Evolutionary conservation across 208 protist genomes (phyloP).

Genomic region (Trypanosoma brucei): DNA sequence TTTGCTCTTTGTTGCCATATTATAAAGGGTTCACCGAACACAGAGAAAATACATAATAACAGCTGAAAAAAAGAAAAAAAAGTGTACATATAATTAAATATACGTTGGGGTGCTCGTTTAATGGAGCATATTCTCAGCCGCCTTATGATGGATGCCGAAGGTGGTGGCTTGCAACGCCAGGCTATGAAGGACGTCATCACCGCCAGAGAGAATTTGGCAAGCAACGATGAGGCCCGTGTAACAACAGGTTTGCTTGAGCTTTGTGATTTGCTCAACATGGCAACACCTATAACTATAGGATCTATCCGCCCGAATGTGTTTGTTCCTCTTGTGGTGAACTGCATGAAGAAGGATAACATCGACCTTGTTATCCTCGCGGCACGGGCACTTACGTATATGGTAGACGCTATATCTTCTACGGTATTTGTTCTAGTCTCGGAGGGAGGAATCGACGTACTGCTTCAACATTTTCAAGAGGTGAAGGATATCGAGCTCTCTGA

Average conservation of each 20-base stretch:
- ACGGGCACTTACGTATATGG: constrained; percentile 86
- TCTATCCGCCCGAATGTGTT: constrained; percentile 61
- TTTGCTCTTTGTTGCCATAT: too few relatives aligned
- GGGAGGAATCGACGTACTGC: constrained; percentile 59
- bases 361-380: constrained; percentile 88
- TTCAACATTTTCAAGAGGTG: constrained; percentile 79
- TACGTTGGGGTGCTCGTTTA: neutral
- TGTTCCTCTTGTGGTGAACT: constrained; percentile 60
- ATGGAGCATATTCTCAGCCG: constrained; percentile 36
- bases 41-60: too few relatives aligned
- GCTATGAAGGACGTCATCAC: constrained; percentile 23
- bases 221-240: constrained; percentile 47
- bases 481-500: constrained; percentile 95
- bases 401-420: constrained; percentile 80
- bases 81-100: neutral
- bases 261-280: constrained; percentile 91
- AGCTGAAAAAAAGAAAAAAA: neutral
- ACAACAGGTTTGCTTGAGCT: constrained; percentile 64
- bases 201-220: constrained; percentile 41
- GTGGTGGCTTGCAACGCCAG: constrained; percentile 15
- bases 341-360: constrained; percentile 75
- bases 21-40: too few relatives aligned
- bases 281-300: constrained; percentile 66
- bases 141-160: constrained; percentile 26
- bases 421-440: constrained; percentile 47